phyloP scores from a whole-genome alignment of 768 basidiomycete genomes.

The Mycena capillaripes region DNA sequence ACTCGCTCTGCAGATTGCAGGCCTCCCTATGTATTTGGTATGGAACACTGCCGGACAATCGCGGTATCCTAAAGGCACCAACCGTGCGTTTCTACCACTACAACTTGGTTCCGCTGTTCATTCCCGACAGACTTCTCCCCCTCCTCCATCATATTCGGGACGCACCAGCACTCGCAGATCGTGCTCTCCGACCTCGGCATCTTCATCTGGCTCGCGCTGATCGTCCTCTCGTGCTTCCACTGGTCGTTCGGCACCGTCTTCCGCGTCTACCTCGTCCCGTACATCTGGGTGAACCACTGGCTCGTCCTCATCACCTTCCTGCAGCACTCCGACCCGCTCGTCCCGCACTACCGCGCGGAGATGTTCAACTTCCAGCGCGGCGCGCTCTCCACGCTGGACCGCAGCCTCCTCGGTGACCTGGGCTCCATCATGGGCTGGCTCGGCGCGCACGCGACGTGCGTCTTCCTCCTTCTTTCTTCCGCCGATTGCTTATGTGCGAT shows the following conservation, averaged over 20 bases:
- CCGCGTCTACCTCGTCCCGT: constrained; percentile 73
- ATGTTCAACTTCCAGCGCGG: constrained; percentile 70
- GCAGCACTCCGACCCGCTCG: constrained; percentile 71
- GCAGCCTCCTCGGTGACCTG: constrained; percentile 63
- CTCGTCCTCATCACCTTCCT: constrained; percentile 70
- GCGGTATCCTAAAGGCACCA: constrained; percentile 83
- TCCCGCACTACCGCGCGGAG: constrained; percentile 69
- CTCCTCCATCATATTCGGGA: constrained; percentile 82
- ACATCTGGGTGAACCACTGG: constrained; percentile 61
- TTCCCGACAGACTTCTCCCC: constrained; percentile 78
- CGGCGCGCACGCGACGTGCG: constrained; percentile 60
- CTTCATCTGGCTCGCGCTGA: constrained; percentile 73
- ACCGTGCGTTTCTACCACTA: constrained; percentile 69
- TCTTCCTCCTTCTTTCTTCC: too few species aligned
- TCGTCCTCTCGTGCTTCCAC: constrained; percentile 67
- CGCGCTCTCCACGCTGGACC: constrained; percentile 70
- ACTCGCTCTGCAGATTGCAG: constrained; percentile 65
- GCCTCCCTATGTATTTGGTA: constrained; percentile 89
- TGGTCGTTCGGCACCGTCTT: constrained; percentile 82
- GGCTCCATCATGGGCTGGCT: constrained; percentile 68
- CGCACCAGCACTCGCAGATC: constrained; percentile 83
- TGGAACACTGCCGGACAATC: constrained; percentile 90
- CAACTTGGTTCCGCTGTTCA: constrained; percentile 7
- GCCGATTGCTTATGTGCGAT: neutral
- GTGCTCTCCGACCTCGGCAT: constrained; percentile 89